A percentile compares a stretch with the other conserved stretches of the same genome.
phyloP scores from a whole-genome alignment of 2,329 filamentous ascomycete species.

The Curvularia lunata region DNA sequence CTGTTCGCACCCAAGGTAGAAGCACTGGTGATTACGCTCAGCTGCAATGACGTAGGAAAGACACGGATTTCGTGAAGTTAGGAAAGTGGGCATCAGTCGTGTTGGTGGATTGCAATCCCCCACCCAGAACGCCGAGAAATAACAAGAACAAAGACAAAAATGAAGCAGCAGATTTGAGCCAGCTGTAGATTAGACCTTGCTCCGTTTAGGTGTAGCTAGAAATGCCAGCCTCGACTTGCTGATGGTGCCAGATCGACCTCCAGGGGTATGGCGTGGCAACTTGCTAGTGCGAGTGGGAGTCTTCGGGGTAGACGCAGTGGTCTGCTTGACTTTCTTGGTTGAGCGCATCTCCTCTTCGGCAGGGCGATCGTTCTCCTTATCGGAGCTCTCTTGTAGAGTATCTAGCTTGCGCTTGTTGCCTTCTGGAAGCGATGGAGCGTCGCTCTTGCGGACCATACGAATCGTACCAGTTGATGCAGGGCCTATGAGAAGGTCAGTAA shows the following conservation, averaged over 20 bases:
- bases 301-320: slow-evolving; percentile 35
- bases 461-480: slow-evolving; percentile 48
- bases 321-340: slow-evolving; percentile 43
- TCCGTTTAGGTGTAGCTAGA: slow-evolving; percentile 49
- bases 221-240: slow-evolving; percentile 49
- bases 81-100: slow-evolving; percentile 13
- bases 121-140: slow-evolving; percentile 17
- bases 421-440: slow-evolving; percentile 40
- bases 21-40: slow-evolving; percentile 21
- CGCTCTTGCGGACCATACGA: slow-evolving; percentile 55
- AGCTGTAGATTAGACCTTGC: slow-evolving; percentile 28
- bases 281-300: slow-evolving; percentile 40
- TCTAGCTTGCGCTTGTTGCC: slow-evolving; percentile 56
- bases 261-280: slow-evolving; percentile 39
- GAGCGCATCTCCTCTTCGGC: slow-evolving; percentile 38
- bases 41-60: slow-evolving; percentile 18
- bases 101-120: background rate
- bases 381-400: slow-evolving; percentile 43
- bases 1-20: slow-evolving; percentile 7
- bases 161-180: background rate
- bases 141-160: background rate
- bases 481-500: slow-evolving; percentile 25
- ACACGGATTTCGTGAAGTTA: slow-evolving; percentile 10
- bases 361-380: slow-evolving; percentile 54
- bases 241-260: slow-evolving; percentile 38